Percentiles rank a stretch among this genome's conserved stretches.
These are phyloP conservation scores for Dryas alaskensis DNA, from an alignment of 306 rosid species.

Conservation along the genomic window DNA sequence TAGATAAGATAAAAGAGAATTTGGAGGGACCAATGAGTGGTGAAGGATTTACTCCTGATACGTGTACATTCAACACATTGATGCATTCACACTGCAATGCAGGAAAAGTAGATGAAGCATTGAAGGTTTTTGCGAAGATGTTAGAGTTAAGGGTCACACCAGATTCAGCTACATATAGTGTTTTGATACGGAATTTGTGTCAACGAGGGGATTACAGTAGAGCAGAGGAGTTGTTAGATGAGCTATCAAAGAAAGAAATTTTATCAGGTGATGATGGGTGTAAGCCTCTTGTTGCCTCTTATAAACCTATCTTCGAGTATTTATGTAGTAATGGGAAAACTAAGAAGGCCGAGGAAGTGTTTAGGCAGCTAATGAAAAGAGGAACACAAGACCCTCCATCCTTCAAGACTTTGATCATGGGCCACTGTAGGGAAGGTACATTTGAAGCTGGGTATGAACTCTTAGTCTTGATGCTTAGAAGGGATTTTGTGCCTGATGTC, in stretches of 20 bases:
- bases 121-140: conserved; percentile 63
- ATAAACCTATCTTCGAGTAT: conserved; percentile 60
- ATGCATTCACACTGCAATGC: conserved; percentile 59
- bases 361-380: conserved; percentile 81
- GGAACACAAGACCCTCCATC: conserved; percentile 79
- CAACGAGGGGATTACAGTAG: conserved; percentile 43
- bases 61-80: conserved; percentile 74
- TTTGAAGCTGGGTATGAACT: conserved; percentile 60
- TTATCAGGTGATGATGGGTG: conserved; percentile 51
- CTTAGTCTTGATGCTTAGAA: conserved; percentile 69
- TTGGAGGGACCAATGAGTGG: conserved; percentile 41
- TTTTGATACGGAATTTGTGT: conserved; percentile 64
- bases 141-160: conserved; percentile 41
- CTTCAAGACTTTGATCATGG: conserved; percentile 70
- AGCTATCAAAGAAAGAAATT: conserved; percentile 54
- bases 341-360: conserved; percentile 64
- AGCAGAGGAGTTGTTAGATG: conserved; percentile 70
- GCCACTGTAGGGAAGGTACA: conserved; percentile 73
- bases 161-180: conserved; percentile 82
- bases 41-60: conserved; percentile 53
- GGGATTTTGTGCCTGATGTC: conserved; percentile 63
- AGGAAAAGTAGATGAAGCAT: conserved; percentile 63
- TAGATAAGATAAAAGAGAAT: conserved; percentile 43
- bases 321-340: conserved; percentile 67
- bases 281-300: conserved; percentile 77